phyloP scores from a whole-genome alignment of 495 filamentous ascomycete species.

The Terfezia claveryi region DNA sequence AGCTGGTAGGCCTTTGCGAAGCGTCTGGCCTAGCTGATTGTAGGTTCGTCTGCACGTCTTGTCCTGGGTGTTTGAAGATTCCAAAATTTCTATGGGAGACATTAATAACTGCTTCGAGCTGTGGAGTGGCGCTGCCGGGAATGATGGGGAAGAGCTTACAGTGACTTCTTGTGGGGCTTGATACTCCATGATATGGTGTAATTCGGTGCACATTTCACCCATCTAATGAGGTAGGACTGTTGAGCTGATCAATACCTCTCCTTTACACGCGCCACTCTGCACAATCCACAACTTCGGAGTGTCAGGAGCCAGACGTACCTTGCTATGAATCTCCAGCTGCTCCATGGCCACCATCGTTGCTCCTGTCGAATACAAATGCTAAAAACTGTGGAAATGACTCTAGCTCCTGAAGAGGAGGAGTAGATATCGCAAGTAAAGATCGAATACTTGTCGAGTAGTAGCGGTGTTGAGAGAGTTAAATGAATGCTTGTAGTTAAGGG shows the following conservation, averaged over 20 bases:
- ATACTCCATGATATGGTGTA: slow-evolving; percentile 96
- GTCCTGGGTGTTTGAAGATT: slow-evolving; percentile 83
- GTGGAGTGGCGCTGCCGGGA: background rate
- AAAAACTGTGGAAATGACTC: too few species aligned
- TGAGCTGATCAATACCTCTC: background rate
- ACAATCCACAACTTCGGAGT: background rate
- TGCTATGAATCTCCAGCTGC: slow-evolving; percentile 93
- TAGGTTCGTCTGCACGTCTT: slow-evolving; percentile 11
- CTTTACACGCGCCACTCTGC: background rate
- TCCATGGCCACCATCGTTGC: slow-evolving; percentile 73
- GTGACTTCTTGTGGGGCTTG: slow-evolving; percentile 89
- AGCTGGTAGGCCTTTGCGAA: slow-evolving; percentile 17
- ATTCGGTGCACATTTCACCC: slow-evolving; percentile 71
- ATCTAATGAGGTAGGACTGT: slow-evolving; percentile 91
- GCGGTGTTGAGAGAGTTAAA: too few species aligned
- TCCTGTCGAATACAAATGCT: too few species aligned
- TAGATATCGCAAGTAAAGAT: too few species aligned
- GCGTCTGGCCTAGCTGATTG: slow-evolving; percentile 16
- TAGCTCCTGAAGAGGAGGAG: too few species aligned
- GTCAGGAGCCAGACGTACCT: slow-evolving; percentile 32
- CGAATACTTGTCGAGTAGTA: too few species aligned
- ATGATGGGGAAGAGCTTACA: slow-evolving; percentile 26
- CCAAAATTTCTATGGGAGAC: slow-evolving; percentile 51
- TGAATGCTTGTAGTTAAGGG: too few species aligned
- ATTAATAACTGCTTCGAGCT: background rate